phyloP scores from a whole-genome alignment of 805 yeast species.

The Myxozyma mucilagina region DNA sequence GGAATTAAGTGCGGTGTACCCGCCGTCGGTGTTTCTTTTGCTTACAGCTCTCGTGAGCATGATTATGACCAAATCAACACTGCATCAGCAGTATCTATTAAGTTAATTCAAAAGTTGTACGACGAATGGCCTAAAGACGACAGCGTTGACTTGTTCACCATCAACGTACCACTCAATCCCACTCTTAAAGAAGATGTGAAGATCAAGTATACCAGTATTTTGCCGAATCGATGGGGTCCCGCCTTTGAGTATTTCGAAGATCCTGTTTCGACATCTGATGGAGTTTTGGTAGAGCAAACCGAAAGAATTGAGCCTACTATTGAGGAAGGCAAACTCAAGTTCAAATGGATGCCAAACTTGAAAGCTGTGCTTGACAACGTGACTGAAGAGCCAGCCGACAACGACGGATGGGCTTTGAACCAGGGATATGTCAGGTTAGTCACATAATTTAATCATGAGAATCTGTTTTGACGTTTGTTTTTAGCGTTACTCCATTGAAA shows the following conservation, averaged over 20 bases:
- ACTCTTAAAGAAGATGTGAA: constrained; percentile 60
- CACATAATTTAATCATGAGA: not conserved
- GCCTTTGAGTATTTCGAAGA: constrained; percentile 47
- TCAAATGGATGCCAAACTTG: constrained; percentile 84
- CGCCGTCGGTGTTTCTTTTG: constrained; percentile 81
- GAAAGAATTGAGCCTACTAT: constrained; percentile 44
- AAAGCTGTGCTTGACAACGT: constrained; percentile 60
- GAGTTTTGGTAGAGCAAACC: constrained; percentile 18
- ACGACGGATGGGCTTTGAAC: constrained; percentile 71
- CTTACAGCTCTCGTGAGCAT: constrained; percentile 62
- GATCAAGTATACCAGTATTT: constrained; percentile 71
- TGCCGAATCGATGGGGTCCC: constrained; percentile 77
- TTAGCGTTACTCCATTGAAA: constrained; percentile 64
- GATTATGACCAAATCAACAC: constrained; percentile 52
- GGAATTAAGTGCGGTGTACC: constrained; percentile 45
- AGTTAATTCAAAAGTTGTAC: constrained; percentile 60
- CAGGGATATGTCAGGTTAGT: constrained; percentile 58
- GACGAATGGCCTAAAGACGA: constrained; percentile 54
- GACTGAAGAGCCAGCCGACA: constrained; percentile 46
- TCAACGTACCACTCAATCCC: constrained; percentile 76
- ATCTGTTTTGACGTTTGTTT: not conserved
- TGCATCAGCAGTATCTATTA: constrained; percentile 70
- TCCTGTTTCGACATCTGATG: constrained; percentile 25
- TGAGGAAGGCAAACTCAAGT: constrained; percentile 48
- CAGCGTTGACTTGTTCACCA: constrained; percentile 68